phyloP scores from a whole-genome alignment of 192 early-diverging fungal species.

The Gaertneriomyces sp. region DNA sequence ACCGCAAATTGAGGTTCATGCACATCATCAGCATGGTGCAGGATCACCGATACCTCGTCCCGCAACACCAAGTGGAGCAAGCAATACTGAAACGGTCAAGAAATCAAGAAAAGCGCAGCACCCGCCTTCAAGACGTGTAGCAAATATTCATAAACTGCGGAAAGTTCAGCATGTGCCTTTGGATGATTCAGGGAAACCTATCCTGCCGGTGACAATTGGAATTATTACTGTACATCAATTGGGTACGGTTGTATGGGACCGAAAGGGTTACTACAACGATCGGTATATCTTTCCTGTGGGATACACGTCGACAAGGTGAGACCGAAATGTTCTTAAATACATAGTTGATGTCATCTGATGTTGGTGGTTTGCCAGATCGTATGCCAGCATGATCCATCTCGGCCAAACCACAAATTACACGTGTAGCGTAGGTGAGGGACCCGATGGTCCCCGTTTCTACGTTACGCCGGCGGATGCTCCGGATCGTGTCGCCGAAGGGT shows the following conservation, averaged over 20 bases:
- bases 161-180: conserved; percentile 30
- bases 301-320: conserved; percentile 57
- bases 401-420: conserved; percentile 54
- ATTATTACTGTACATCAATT: conserved; percentile 68
- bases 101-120: background rate
- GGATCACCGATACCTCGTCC: background rate
- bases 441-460: conserved; percentile 74
- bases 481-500: conserved; percentile 64
- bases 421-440: conserved; percentile 70
- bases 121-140: conserved; percentile 1
- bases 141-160: conserved; percentile 8
- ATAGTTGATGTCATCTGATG: background rate
- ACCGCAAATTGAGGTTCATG: background rate
- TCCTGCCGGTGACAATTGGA: conserved; percentile 76
- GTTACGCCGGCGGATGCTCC: conserved; percentile 79
- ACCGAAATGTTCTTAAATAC: background rate
- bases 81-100: background rate
- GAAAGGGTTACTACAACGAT: conserved; percentile 78
- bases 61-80: background rate
- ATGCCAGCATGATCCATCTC: conserved; percentile 70
- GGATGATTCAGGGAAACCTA: conserved; percentile 64
- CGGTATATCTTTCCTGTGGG: conserved; percentile 92
- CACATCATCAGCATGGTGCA: background rate
- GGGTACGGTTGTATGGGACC: conserved; percentile 72
- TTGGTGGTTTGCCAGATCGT: conserved; percentile 40